Evolutionary conservation across 2,329 filamentous ascomycete species (phyloP).

Genomic region (Metarhizium rileyi): DNA sequence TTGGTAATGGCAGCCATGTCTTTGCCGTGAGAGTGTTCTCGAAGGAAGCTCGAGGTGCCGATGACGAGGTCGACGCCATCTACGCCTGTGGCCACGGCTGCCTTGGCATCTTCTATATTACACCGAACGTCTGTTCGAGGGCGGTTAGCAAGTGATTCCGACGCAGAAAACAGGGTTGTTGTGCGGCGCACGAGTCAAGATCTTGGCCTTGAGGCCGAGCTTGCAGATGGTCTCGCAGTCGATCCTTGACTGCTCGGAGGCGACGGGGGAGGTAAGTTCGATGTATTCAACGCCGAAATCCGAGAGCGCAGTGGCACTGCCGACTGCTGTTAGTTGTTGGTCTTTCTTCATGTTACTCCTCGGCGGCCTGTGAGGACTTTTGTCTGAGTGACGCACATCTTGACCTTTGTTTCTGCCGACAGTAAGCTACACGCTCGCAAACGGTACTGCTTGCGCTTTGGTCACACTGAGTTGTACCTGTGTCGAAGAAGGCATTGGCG

Average conservation of each 20-base stretch:
- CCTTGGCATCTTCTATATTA: constrained; percentile 43
- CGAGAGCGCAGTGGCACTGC: constrained; percentile 8
- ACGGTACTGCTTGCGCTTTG: no score
- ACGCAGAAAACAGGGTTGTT: no score
- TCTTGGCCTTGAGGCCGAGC: constrained; percentile 63
- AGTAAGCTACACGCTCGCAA: not conserved
- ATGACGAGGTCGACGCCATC: constrained; percentile 43
- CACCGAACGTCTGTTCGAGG: constrained; percentile 10
- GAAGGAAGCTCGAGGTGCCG: constrained; percentile 71
- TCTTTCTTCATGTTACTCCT: no score
- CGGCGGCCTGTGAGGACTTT: no score
- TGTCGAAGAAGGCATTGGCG: constrained; percentile 70
- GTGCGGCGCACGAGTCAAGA: constrained; percentile 11
- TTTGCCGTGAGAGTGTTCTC: constrained; percentile 83
- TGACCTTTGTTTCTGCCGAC: constrained; percentile 32
- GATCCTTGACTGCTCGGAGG: constrained; percentile 72
- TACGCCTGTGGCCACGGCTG: constrained; percentile 75
- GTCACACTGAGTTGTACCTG: constrained; percentile 17
- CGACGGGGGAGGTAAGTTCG: constrained; percentile 80
- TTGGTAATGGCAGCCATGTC: constrained; percentile 70
- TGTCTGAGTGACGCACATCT: constrained; percentile 33
- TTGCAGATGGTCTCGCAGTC: constrained; percentile 93
- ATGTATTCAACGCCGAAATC: constrained; percentile 18
- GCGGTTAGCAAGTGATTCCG: not conserved
- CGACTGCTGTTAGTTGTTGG: not conserved